Percentiles rank a stretch among this genome's conserved stretches.
phyloP scores from a whole-genome alignment of 257 asterid species.

The Gardenia jasminoides region DNA sequence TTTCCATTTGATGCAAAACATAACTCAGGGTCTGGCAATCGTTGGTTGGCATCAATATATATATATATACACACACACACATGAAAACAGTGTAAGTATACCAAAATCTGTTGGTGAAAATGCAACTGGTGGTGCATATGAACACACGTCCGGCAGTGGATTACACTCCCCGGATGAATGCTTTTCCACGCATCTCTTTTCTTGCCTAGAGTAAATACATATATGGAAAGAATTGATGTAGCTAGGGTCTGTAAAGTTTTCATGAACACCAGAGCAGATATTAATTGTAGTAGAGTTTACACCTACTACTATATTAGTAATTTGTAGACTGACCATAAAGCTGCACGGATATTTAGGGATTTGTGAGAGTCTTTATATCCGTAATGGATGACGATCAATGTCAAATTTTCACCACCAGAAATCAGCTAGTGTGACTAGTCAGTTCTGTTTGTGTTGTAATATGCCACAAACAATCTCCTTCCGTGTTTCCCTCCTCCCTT shows the following conservation, averaged over 20 bases:
- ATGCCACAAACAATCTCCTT: conserved; percentile 21
- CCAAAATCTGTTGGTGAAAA: no score
- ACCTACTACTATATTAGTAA: neutral
- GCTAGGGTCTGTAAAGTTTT: neutral
- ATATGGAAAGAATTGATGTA: neutral
- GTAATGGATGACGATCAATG: conserved; percentile 4
- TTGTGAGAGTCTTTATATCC: conserved; percentile 12
- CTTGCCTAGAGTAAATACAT: neutral
- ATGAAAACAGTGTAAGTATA: no score
- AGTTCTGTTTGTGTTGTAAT: conserved; percentile 8
- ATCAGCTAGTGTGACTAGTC: neutral
- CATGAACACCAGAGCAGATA: neutral
- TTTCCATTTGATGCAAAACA: neutral
- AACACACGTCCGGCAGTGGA: no score
- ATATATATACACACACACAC: no score
- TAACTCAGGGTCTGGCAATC: neutral
- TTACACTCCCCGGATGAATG: neutral
- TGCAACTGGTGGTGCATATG: no score
- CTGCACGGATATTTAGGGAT: conserved; percentile 20
- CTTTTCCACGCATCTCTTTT: neutral
- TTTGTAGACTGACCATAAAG: neutral
- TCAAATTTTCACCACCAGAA: neutral
- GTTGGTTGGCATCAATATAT: no score
- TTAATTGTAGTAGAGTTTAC: neutral
- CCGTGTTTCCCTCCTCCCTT: conserved; percentile 51